Percentiles rank a stretch among this genome's conserved stretches.
phyloP scores from a whole-genome alignment of 23 red algal species.

The Gracilaria caudata region DNA sequence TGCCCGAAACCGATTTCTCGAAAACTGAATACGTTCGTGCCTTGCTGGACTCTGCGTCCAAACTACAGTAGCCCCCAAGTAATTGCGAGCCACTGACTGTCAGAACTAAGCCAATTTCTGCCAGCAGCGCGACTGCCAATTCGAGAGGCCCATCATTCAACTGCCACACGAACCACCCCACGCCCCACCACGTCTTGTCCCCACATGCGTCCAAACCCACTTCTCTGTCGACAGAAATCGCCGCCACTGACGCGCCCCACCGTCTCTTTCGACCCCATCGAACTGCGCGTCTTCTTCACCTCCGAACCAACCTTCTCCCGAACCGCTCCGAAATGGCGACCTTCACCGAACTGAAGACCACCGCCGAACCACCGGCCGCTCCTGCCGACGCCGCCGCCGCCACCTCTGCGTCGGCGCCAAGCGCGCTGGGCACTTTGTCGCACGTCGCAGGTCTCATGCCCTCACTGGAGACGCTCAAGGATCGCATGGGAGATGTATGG shows the following conservation, averaged over 20 bases:
- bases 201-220: not conserved
- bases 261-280: not conserved
- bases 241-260: not conserved
- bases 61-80: not conserved
- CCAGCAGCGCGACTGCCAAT: constrained; percentile 15
- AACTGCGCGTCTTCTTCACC: not conserved
- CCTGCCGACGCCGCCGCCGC: constrained; percentile 17
- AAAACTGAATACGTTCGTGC: not conserved
- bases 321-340: constrained; percentile 24
- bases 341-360: constrained; percentile 55
- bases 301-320: not conserved
- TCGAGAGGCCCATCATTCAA: not conserved
- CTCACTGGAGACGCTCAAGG: constrained; percentile 73
- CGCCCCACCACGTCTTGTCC: not conserved
- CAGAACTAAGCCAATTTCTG: constrained; percentile 20
- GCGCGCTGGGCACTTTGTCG: constrained; percentile 40
- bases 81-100: constrained; percentile 17
- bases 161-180: not conserved
- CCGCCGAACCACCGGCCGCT: constrained; percentile 39
- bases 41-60: not conserved
- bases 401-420: constrained; percentile 32
- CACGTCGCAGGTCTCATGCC: constrained; percentile 57
- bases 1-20: not conserved
- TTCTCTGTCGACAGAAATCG: not conserved
- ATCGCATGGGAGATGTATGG: constrained; percentile 86